A percentile compares a stretch with the other conserved stretches of the same genome.
Conservation (phyloP, 2,329 filamentous ascomycete genomes). For the Penicillium sp. region DNA sequence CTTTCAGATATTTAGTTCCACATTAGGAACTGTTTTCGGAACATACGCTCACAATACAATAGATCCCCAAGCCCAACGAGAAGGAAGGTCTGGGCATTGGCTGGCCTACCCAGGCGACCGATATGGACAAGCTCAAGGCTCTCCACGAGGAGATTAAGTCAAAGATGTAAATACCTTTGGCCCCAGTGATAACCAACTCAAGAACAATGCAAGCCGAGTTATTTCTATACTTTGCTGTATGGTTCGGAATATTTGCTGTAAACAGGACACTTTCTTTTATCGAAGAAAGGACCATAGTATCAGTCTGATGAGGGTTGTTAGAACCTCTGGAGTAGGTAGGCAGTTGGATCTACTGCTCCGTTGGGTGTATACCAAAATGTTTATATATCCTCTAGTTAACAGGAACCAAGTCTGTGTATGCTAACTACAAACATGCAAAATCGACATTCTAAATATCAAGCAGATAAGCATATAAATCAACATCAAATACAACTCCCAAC, state of each 20-base stretch:
- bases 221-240: too few relatives aligned
- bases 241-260: neutral
- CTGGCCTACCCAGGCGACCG: slow-evolving; percentile 73
- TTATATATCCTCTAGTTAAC: slow-evolving; percentile 11
- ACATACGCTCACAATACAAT: slow-evolving; percentile 7
- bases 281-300: neutral
- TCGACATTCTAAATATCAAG: neutral
- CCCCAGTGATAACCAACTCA: neutral
- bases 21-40: neutral
- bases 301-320: too few relatives aligned
- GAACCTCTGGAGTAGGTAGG: neutral
- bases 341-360: neutral
- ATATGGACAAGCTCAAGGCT: slow-evolving; percentile 81
- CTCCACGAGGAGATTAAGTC: slow-evolving; percentile 80
- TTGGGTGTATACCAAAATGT: neutral
- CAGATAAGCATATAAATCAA: neutral
- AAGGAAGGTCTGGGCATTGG: slow-evolving; percentile 72
- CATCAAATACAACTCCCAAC: neutral
- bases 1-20: neutral
- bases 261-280: neutral
- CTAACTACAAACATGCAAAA: slow-evolving; percentile 7
- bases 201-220: neutral
- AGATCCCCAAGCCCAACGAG: slow-evolving; percentile 93
- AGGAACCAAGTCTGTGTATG: slow-evolving; percentile 10
- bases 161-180: slow-evolving; percentile 65